Evolutionary conservation across 768 basidiomycete genomes (phyloP).

Genomic region (Fomitopsis pulvina): DNA sequence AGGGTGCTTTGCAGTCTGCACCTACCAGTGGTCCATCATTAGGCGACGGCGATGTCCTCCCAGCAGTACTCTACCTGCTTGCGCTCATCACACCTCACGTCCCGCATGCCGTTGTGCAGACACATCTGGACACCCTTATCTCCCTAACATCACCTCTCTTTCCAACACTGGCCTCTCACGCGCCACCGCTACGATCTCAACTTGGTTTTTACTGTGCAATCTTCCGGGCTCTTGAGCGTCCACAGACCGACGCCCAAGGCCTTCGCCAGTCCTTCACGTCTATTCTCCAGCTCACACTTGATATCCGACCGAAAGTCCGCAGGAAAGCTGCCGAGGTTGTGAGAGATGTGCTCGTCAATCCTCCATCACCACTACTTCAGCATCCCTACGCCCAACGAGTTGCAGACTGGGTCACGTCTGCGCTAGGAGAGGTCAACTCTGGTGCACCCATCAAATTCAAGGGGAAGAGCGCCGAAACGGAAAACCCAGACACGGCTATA

Average conservation of each 20-base stretch:
- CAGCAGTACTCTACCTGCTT: constrained; percentile 80
- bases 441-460: constrained; percentile 58
- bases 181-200: constrained; percentile 83
- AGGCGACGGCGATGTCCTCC: constrained; percentile 69
- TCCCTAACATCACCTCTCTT: constrained; percentile 76
- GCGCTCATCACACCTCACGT: constrained; percentile 75
- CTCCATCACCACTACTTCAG: constrained; percentile 65
- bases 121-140: constrained; percentile 66
- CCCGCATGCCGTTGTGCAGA: constrained; percentile 69
- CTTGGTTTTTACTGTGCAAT: constrained; percentile 68
- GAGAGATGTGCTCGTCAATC: constrained; percentile 64
- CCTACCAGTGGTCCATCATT: constrained; percentile 28
- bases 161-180: constrained; percentile 52
- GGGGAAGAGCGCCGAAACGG: constrained; percentile 44
- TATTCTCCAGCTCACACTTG: constrained; percentile 75
- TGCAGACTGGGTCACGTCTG: constrained; percentile 68
- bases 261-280: constrained; percentile 83
- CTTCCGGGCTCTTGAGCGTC: constrained; percentile 62
- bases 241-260: constrained; percentile 58
- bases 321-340: constrained; percentile 86
- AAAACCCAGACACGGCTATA: constrained; percentile 66
- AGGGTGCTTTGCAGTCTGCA: constrained; percentile 63
- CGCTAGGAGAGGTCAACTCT: constrained; percentile 58
- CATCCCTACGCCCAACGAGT: constrained; percentile 87
- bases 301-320: constrained; percentile 90